phyloP scores from a whole-genome alignment of 495 filamentous ascomycete genomes.

The Thermothielavioides terrestris region DNA sequence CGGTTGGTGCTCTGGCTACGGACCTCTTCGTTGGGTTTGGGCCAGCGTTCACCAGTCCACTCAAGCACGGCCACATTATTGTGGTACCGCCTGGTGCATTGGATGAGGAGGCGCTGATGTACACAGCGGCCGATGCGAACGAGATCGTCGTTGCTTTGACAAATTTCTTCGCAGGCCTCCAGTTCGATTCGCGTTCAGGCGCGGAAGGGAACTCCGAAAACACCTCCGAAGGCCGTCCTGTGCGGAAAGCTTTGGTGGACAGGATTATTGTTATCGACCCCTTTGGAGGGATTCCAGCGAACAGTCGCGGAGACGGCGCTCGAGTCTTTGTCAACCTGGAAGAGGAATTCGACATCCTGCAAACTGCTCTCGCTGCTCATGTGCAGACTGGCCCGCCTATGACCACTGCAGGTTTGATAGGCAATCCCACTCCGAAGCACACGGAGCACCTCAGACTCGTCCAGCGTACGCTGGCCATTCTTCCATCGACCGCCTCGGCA shows the following conservation, averaged over 20 bases:
- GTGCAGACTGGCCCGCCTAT: not conserved
- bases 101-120: slow-evolving; percentile 47
- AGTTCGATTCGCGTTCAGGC: slow-evolving; percentile 19
- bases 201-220: slow-evolving; percentile 27
- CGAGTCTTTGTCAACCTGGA: slow-evolving; percentile 94
- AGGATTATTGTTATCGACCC: slow-evolving; percentile 86
- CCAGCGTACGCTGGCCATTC: slow-evolving; percentile 56
- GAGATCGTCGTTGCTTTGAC: slow-evolving; percentile 65
- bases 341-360: slow-evolving; percentile 70
- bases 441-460: slow-evolving; percentile 66
- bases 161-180: slow-evolving; percentile 58
- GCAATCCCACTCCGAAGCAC: slow-evolving; percentile 33
- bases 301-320: slow-evolving; percentile 53
- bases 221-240: slow-evolving; percentile 37
- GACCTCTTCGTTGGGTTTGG: slow-evolving; percentile 36
- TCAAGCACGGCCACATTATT: slow-evolving; percentile 70
- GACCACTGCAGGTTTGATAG: not conserved
- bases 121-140: slow-evolving; percentile 50
- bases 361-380: slow-evolving; percentile 43
- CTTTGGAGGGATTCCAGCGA: slow-evolving; percentile 73
- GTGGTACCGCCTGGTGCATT: slow-evolving; percentile 66
- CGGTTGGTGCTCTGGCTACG: slow-evolving; percentile 17
- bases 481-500: slow-evolving; percentile 80
- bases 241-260: slow-evolving; percentile 57
- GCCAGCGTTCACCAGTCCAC: slow-evolving; percentile 55